Evolutionary conservation across 805 yeast genomes (phyloP).

Genomic region (Pichia nakasei): DNA sequence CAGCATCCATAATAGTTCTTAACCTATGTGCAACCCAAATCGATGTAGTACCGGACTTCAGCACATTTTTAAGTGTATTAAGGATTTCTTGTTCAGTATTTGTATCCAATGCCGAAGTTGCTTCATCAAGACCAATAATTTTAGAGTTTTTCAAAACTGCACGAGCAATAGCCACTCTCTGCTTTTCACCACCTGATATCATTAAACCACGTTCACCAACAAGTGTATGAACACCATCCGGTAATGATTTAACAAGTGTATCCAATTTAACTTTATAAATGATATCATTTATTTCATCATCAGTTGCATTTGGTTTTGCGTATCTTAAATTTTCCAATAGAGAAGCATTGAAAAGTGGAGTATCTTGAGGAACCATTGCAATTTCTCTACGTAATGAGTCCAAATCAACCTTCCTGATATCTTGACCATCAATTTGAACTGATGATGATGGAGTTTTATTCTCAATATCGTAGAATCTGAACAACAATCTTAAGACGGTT

Average conservation of each 20-base stretch:
- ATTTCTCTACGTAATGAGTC: constrained; percentile 65
- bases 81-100: constrained; percentile 86
- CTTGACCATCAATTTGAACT: constrained; percentile 82
- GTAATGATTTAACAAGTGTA: constrained; percentile 55
- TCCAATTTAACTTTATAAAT: constrained; percentile 65
- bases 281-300: constrained; percentile 58
- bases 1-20: constrained; percentile 89
- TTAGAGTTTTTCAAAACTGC: constrained; percentile 79
- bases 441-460: constrained; percentile 28
- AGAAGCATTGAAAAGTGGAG: constrained; percentile 89
- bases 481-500: constrained; percentile 72
- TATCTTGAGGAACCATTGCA: constrained; percentile 97
- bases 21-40: constrained; percentile 90
- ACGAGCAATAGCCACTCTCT: constrained; percentile 87
- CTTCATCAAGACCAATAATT: constrained; percentile 92
- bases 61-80: constrained; percentile 60
- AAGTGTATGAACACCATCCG: constrained; percentile 75
- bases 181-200: constrained; percentile 99
- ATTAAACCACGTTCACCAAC: constrained; percentile 98
- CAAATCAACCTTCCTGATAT: constrained; percentile 63
- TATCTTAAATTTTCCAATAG: constrained; percentile 81
- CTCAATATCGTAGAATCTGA: constrained; percentile 78
- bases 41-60: constrained; percentile 58
- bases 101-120: constrained; percentile 93
- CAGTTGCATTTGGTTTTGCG: constrained; percentile 67